These are phyloP conservation scores for Carex arenaria DNA, from an alignment of 202 grass and related monocot species.

Conservation along the genomic window DNA sequence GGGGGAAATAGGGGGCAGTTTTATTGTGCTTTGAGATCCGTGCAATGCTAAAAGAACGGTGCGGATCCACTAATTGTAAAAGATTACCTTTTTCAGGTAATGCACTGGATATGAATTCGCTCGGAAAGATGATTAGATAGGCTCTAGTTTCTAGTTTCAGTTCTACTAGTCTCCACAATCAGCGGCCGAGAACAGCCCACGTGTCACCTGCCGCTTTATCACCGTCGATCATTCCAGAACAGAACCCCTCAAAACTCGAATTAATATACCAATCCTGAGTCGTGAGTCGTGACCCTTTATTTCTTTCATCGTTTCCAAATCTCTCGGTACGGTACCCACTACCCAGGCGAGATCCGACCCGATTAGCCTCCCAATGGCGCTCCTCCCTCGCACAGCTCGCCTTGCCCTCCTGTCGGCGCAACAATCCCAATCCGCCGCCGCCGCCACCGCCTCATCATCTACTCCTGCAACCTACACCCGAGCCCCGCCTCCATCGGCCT, in stretches of 20 bases:
- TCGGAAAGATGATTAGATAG: no score
- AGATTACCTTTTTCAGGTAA: no score
- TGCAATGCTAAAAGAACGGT: no score
- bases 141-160: no score
- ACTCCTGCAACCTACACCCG: constrained; percentile 30
- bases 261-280: neutral
- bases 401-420: constrained; percentile 60
- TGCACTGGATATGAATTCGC: no score
- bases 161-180: neutral
- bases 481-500: constrained; percentile 35
- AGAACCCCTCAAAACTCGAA: neutral
- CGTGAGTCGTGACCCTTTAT: no score
- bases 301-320: constrained; percentile 5
- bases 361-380: constrained; percentile 56
- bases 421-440: constrained; percentile 3
- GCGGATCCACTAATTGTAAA: no score
- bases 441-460: constrained; percentile 9
- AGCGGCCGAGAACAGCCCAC: constrained; percentile 15
- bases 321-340: constrained; percentile 9
- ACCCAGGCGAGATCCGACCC: constrained; percentile 27
- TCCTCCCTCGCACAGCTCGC: constrained; percentile 76
- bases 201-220: neutral
- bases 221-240: neutral
- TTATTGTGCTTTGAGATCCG: no score
- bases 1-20: no score